Evolutionary conservation across 371 early-diverging fungal species (phyloP).

Genomic region (Nematocida major): DNA sequence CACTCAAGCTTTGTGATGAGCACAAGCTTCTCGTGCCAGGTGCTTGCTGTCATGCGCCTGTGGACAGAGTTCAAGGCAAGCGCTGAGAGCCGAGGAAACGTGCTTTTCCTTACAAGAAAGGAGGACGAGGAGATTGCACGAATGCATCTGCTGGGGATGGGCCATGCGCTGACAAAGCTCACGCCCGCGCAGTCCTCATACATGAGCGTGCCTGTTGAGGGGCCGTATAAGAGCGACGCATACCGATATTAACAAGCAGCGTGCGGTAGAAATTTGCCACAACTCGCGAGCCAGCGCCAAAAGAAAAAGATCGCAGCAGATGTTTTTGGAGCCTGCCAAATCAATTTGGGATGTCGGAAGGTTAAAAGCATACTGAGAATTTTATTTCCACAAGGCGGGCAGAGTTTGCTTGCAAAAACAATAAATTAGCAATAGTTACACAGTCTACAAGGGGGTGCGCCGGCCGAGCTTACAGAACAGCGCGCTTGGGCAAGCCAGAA

Average conservation of each 20-base stretch:
- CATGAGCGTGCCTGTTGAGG: slow-evolving; percentile 73
- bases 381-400: too few relatives aligned
- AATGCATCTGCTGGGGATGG: slow-evolving; percentile 84
- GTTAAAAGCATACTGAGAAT: too few relatives aligned
- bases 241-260: slow-evolving; percentile 64
- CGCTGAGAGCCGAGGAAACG: slow-evolving; percentile 87
- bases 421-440: too few relatives aligned
- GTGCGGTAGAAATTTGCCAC: too few relatives aligned
- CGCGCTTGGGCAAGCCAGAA: too few relatives aligned
- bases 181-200: slow-evolving; percentile 73
- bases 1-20: slow-evolving; percentile 96
- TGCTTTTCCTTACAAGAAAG: slow-evolving; percentile 80
- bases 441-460: too few relatives aligned
- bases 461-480: too few relatives aligned
- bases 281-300: too few relatives aligned
- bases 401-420: too few relatives aligned
- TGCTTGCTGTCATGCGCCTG: slow-evolving; percentile 88
- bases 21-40: slow-evolving; percentile 95
- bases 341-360: too few relatives aligned
- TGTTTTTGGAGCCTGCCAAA: too few relatives aligned
- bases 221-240: slow-evolving; percentile 90
- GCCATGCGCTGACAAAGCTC: slow-evolving; percentile 77
- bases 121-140: slow-evolving; percentile 94
- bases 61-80: slow-evolving; percentile 75
- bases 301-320: too few relatives aligned